Evolutionary conservation across 805 yeast genomes (phyloP).

Genomic region (Saccharomycopsis sp.): DNA sequence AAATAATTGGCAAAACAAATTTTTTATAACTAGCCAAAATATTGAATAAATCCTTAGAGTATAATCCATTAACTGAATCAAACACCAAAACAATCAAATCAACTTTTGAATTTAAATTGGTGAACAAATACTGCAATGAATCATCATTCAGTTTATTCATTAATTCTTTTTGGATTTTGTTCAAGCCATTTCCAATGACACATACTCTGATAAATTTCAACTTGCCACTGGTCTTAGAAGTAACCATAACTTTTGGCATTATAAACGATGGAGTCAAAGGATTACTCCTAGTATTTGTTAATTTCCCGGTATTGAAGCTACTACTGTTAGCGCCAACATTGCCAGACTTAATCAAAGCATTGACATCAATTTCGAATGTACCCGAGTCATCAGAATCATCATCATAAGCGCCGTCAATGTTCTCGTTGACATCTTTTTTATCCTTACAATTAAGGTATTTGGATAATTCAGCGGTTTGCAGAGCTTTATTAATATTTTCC

Average conservation of each 20-base stretch:
- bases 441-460: too few relatives aligned
- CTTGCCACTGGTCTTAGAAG: background rate
- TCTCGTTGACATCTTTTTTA: background rate
- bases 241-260: conserved; percentile 20
- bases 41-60: conserved; percentile 17
- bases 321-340: background rate
- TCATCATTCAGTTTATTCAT: background rate
- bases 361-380: conserved; percentile 20
- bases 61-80: conserved; percentile 18
- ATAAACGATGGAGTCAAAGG: conserved; percentile 16
- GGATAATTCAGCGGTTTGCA: background rate
- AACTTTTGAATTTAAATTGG: conserved; percentile 20
- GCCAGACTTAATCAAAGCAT: conserved; percentile 9
- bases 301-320: too few relatives aligned
- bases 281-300: background rate
- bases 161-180: conserved; percentile 11
- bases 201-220: conserved; percentile 10
- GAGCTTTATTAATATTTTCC: background rate
- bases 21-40: conserved; percentile 14
- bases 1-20: conserved; percentile 16
- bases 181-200: conserved; percentile 18
- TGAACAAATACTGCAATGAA: conserved; percentile 16
- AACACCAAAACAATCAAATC: conserved; percentile 18
- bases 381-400: conserved; percentile 21
- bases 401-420: background rate